Evolutionary conservation across 345 rosid species (phyloP).

Genomic region (Populus simonii): DNA sequence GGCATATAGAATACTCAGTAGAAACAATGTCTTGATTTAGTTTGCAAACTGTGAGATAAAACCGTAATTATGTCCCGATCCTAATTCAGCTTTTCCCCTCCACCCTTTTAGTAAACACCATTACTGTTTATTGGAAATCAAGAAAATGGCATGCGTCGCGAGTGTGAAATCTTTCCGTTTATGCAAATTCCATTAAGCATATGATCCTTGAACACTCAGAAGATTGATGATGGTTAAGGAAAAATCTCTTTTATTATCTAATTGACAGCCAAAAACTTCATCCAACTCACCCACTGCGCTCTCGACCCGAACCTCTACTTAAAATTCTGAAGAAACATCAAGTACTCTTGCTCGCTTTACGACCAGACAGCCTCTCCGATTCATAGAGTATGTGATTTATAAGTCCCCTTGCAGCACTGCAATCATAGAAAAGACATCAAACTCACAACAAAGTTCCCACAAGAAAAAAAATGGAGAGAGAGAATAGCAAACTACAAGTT

Average conservation of each 20-base stretch:
- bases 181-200: not conserved
- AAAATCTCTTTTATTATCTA: not conserved
- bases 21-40: not conserved
- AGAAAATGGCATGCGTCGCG: not conserved
- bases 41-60: not conserved
- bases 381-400: slow-evolving; percentile 85
- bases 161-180: not conserved
- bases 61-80: not conserved
- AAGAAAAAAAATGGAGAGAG: not conserved
- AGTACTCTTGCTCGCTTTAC: slow-evolving; percentile 56
- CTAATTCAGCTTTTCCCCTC: not conserved
- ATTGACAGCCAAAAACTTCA: not conserved
- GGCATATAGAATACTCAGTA: too few relatives aligned
- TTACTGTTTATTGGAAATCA: not conserved
- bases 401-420: slow-evolving; percentile 96
- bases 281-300: not conserved
- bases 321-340: slow-evolving; percentile 11
- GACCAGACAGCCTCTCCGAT: slow-evolving; percentile 73
- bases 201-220: not conserved
- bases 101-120: not conserved
- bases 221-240: not conserved
- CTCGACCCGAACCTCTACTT: not conserved
- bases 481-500: not conserved
- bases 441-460: not conserved
- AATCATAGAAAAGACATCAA: slow-evolving; percentile 1